These are phyloP conservation scores for Chrysanthemum lavandulifolium DNA, from an alignment of 129 eudicot species.

Conservation along the genomic window DNA sequence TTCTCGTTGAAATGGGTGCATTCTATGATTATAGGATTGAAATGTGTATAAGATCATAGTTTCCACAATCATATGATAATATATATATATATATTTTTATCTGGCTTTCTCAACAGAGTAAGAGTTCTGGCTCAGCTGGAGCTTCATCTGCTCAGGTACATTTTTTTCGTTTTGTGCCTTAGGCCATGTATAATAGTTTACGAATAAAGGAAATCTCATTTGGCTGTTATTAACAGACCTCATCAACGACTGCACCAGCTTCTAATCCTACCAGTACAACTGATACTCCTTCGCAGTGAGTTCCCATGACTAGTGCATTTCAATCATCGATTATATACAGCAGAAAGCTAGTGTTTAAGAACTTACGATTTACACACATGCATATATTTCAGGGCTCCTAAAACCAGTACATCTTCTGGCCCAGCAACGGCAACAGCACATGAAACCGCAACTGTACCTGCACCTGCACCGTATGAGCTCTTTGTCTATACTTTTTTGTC, in stretches of 20 bases:
- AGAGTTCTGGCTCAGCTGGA: slow-evolving; percentile 53
- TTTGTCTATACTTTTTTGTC: neutral
- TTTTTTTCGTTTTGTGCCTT: slow-evolving; percentile 3
- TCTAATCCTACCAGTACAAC: slow-evolving; percentile 43
- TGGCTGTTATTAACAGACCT: slow-evolving; percentile 44
- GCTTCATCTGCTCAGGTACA: slow-evolving; percentile 74
- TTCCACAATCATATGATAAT: slow-evolving; percentile 8
- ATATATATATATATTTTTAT: neutral
- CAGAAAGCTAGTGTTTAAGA: slow-evolving; percentile 13
- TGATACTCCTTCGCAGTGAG: slow-evolving; percentile 55
- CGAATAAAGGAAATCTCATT: slow-evolving; percentile 22
- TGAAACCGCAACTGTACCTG: slow-evolving; percentile 24
- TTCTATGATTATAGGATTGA: neutral
- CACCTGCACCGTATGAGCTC: slow-evolving; percentile 38
- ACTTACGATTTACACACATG: neutral
- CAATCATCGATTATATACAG: neutral
- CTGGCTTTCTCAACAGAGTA: slow-evolving; percentile 49
- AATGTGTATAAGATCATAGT: neutral
- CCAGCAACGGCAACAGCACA: slow-evolving; percentile 23
- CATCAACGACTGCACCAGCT: slow-evolving; percentile 43
- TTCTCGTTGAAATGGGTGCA: neutral
- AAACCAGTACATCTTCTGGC: slow-evolving; percentile 45
- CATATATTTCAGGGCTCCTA: slow-evolving; percentile 44
- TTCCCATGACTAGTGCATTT: slow-evolving; percentile 8
- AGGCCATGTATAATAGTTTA: neutral